Evolutionary conservation across 1,284 basidiomycete genomes (phyloP).

Genomic region (Fistulinella staudtii): DNA sequence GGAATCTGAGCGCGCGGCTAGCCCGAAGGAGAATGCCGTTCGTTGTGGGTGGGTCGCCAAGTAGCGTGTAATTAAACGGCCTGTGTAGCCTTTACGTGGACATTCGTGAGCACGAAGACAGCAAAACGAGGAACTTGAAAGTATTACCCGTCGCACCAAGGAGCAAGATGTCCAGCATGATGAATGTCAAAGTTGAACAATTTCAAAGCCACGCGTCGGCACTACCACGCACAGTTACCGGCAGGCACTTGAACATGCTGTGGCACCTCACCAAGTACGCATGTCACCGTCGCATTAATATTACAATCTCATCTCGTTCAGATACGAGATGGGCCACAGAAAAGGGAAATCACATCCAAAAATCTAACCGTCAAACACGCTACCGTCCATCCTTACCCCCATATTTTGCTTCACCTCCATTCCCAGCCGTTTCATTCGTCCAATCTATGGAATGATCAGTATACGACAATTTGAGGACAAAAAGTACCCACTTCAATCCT

Average conservation of each 20-base stretch:
- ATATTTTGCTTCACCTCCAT: constrained; percentile 79
- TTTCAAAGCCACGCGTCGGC: background rate
- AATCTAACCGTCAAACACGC: constrained; percentile 43
- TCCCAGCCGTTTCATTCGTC: constrained; percentile 78
- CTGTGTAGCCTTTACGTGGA: constrained; percentile 51
- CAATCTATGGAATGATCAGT: constrained; percentile 42
- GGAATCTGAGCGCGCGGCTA: constrained; percentile 56
- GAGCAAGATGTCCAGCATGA: constrained; percentile 52
- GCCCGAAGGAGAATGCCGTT: constrained; percentile 53
- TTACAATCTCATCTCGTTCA: background rate
- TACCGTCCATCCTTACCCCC: constrained; percentile 78
- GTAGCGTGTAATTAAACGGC: constrained; percentile 59
- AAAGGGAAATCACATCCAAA: background rate
- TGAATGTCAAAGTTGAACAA: constrained; percentile 13
- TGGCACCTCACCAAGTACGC: constrained; percentile 15
- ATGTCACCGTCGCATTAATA: constrained; percentile 7
- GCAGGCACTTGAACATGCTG: constrained; percentile 5
- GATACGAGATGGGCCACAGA: background rate
- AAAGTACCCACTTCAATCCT: constrained; percentile 57
- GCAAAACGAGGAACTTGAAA: constrained; percentile 3
- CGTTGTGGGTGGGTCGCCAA: constrained; percentile 57
- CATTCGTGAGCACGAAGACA: constrained; percentile 5
- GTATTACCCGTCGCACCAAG: constrained; percentile 60
- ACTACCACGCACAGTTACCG: constrained; percentile 2
- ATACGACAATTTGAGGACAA: background rate